A percentile compares a stretch with the other conserved stretches of the same genome.
These are phyloP conservation scores for Brasilioporus rufonigricans DNA, from an alignment of 768 basidiomycete genomes.

Conservation along the genomic window DNA sequence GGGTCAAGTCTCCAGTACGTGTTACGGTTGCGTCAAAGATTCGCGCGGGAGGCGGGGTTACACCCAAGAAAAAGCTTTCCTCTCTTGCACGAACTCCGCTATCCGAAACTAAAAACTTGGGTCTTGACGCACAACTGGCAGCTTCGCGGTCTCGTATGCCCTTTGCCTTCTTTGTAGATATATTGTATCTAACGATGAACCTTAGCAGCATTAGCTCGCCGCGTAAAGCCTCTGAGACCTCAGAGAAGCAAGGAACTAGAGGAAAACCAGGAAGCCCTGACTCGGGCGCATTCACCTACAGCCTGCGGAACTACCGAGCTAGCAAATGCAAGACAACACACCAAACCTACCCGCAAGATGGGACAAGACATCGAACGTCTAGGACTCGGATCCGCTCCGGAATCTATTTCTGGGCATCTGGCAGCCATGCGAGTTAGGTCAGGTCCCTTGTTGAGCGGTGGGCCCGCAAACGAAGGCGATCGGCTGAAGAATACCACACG, in stretches of 20 bases:
- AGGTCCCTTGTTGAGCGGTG: conserved; percentile 5
- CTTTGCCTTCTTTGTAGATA: background rate
- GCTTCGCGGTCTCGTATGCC: conserved; percentile 22
- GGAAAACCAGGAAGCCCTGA: background rate
- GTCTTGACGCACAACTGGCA: conserved; percentile 7
- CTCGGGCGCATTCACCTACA: conserved; percentile 1
- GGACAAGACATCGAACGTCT: conserved; percentile 8
- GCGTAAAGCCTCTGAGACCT: conserved; percentile 11
- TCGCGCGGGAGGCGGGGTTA: conserved; percentile 20
- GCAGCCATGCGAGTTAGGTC: conserved; percentile 22
- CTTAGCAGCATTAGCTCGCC: conserved; percentile 13
- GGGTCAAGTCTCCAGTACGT: conserved; percentile 23
- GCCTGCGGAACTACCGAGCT: conserved; percentile 1
- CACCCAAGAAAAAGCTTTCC: conserved; percentile 24
- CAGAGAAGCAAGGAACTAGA: conserved; percentile 9
- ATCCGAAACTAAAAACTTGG: conserved; percentile 22
- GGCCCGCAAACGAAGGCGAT: background rate
- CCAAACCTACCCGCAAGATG: conserved; percentile 16
- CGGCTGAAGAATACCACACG: conserved; percentile 5
- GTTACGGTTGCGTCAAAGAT: conserved; percentile 15
- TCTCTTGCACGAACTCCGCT: conserved; percentile 22
- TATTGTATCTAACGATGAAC: background rate
- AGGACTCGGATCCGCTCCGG: conserved; percentile 19
- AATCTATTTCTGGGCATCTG: conserved; percentile 30
- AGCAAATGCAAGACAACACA: conserved; percentile 5